These are phyloP conservation scores for Tolypocladium inflatum DNA, from an alignment of 2,329 filamentous ascomycete species.

Conservation along the genomic window DNA sequence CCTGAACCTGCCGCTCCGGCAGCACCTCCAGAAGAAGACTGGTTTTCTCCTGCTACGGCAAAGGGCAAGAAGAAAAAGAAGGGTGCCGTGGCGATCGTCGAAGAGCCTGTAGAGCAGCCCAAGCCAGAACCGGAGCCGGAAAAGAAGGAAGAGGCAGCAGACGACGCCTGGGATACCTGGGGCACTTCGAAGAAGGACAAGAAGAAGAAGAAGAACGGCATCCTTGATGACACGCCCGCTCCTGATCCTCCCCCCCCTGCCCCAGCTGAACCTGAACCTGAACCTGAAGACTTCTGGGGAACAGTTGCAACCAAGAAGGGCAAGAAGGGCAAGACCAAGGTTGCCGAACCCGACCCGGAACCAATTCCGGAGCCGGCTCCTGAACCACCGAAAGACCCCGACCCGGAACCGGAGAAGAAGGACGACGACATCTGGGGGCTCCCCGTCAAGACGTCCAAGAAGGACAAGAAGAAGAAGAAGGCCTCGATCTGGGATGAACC, in stretches of 20 bases:
- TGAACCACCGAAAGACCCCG: slow-evolving; percentile 10
- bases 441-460: slow-evolving; percentile 17
- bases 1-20: slow-evolving; percentile 8
- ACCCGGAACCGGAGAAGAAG: slow-evolving; percentile 16
- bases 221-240: slow-evolving; percentile 1
- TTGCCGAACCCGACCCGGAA: slow-evolving; percentile 8
- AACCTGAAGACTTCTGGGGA: slow-evolving; percentile 1
- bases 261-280: background rate
- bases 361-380: slow-evolving; percentile 15
- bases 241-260: slow-evolving; percentile 1
- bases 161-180: slow-evolving; percentile 22
- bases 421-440: slow-evolving; percentile 21
- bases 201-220: slow-evolving; percentile 17
- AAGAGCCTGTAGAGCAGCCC: slow-evolving; percentile 11
- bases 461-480: slow-evolving; percentile 19
- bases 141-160: slow-evolving; percentile 14
- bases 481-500: slow-evolving; percentile 13
- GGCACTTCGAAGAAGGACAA: slow-evolving; percentile 19
- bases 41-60: slow-evolving; percentile 7
- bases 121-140: slow-evolving; percentile 14
- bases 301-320: slow-evolving; percentile 11
- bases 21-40: slow-evolving; percentile 10
- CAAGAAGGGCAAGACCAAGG: slow-evolving; percentile 27
- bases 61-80: slow-evolving; percentile 30
- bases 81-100: slow-evolving; percentile 10